Evolutionary conservation across 768 basidiomycete species (phyloP).

Genomic region (Termitomyces sp.): DNA sequence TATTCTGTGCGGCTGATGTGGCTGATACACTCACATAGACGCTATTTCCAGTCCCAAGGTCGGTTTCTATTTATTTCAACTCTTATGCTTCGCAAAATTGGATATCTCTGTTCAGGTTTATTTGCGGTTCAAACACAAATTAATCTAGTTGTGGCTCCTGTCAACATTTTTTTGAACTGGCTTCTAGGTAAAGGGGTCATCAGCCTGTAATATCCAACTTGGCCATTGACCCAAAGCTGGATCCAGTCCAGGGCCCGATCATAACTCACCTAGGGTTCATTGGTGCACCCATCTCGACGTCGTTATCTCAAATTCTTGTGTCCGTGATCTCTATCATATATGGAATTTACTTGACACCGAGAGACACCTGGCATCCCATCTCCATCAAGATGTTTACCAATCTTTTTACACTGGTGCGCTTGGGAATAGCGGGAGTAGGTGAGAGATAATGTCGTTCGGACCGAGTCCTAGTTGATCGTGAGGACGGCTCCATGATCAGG

Average conservation of each 20-base stretch:
- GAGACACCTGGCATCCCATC: conserved; percentile 79
- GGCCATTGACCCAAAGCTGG: neutral
- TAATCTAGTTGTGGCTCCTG: conserved; percentile 57
- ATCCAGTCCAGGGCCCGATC: conserved; percentile 72
- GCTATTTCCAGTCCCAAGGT: conserved; percentile 83
- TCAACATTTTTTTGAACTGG: conserved; percentile 80
- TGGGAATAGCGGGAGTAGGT: conserved; percentile 81
- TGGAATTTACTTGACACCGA: conserved; percentile 52
- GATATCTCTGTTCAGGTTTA: conserved; percentile 1
- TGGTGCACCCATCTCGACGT: conserved; percentile 87
- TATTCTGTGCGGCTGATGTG: neutral
- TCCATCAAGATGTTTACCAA: conserved; percentile 55
- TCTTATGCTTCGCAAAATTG: too few species aligned
- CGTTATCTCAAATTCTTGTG: conserved; percentile 82
- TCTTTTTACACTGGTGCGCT: conserved; percentile 57
- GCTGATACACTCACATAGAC: conserved; percentile 20
- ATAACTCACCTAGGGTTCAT: conserved; percentile 78
- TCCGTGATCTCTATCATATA: conserved; percentile 54
- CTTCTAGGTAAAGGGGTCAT: conserved; percentile 54
- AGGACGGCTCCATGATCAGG: conserved; percentile 24
- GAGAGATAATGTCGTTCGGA: conserved; percentile 4
- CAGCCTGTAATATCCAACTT: neutral
- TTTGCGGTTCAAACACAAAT: conserved; percentile 9
- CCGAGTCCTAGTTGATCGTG: neutral
- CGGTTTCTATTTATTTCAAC: neutral